These are phyloP conservation scores for Domatiomyces globalis DNA, from an alignment of 2,329 filamentous ascomycete genomes.

Conservation along the genomic window DNA sequence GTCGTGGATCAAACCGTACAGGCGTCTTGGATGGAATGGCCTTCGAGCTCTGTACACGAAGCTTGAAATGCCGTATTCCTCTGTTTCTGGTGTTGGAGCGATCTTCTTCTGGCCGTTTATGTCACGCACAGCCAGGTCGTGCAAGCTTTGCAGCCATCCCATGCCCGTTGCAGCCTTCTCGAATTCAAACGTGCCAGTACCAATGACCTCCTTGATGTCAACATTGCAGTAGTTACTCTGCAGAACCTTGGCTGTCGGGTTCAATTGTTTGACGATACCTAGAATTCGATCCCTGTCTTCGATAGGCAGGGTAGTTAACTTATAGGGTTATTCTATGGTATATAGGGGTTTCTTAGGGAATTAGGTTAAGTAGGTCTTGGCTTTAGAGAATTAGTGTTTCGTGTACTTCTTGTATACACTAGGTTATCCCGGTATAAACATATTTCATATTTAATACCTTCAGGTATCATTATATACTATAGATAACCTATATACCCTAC, in stretches of 20 bases:
- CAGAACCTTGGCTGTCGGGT: slow-evolving; percentile 51
- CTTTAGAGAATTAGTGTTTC: too few relatives aligned
- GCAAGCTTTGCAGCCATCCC: slow-evolving; percentile 57
- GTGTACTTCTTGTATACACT: too few relatives aligned
- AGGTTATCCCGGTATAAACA: too few relatives aligned
- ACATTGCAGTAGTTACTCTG: slow-evolving; percentile 46
- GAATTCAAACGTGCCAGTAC: slow-evolving; percentile 52
- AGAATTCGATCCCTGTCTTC: slow-evolving; percentile 35
- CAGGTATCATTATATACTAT: too few relatives aligned
- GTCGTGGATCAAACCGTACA: slow-evolving; percentile 30
- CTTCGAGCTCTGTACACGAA: slow-evolving; percentile 52
- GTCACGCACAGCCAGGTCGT: slow-evolving; percentile 51
- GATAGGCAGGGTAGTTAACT: too few relatives aligned
- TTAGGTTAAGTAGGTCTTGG: too few relatives aligned
- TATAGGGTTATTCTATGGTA: too few relatives aligned
- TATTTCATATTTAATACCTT: too few relatives aligned
- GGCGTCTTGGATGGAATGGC: slow-evolving; percentile 32
- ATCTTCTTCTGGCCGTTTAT: slow-evolving; percentile 41
- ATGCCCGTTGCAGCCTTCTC: slow-evolving; percentile 49
- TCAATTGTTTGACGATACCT: slow-evolving; percentile 46
- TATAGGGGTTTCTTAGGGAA: too few relatives aligned
- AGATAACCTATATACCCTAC: too few relatives aligned
- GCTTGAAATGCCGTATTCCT: slow-evolving; percentile 58
- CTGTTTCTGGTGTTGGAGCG: slow-evolving; percentile 55
- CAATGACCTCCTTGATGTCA: slow-evolving; percentile 48